Percentiles rank a stretch among this genome's conserved stretches.
Evolutionary conservation across 352 stramenopile species (phyloP).

Genomic region (Globisporangium cederbergense): DNA sequence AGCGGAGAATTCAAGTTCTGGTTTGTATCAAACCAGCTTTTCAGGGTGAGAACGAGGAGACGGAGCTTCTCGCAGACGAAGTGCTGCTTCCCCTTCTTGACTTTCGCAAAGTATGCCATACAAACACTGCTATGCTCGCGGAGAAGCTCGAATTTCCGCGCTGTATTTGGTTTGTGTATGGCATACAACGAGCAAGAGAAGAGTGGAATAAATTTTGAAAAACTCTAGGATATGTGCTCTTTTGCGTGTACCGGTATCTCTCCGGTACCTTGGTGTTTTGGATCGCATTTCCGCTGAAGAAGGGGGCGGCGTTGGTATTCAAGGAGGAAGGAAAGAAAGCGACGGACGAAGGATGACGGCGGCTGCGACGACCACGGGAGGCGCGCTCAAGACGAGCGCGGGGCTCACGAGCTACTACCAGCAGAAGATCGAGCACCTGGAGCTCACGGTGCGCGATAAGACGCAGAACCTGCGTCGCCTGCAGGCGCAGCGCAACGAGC

Average conservation of each 20-base stretch:
- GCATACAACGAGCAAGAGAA: too few species aligned
- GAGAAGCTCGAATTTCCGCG: too few species aligned
- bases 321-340: conserved; percentile 8
- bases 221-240: too few species aligned
- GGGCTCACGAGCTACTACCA: conserved; percentile 91
- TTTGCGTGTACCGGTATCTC: background rate
- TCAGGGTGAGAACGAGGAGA: too few species aligned
- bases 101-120: too few species aligned
- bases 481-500: conserved; percentile 98
- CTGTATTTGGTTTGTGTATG: too few species aligned
- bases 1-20: too few species aligned
- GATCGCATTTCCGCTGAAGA: conserved; percentile 10
- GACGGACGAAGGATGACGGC: conserved; percentile 35
- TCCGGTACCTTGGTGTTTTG: background rate
- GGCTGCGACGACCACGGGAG: conserved; percentile 38
- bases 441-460: conserved; percentile 93
- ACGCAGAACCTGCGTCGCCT: conserved; percentile 96
- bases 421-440: conserved; percentile 94
- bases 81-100: too few species aligned
- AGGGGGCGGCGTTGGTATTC: background rate
- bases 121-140: too few species aligned
- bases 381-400: conserved; percentile 27
- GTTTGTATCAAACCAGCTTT: too few species aligned
- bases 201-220: background rate
- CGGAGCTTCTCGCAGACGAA: too few species aligned